These are phyloP conservation scores for Pichia manshurica DNA, from an alignment of 805 yeast genomes.

Conservation along the genomic window DNA sequence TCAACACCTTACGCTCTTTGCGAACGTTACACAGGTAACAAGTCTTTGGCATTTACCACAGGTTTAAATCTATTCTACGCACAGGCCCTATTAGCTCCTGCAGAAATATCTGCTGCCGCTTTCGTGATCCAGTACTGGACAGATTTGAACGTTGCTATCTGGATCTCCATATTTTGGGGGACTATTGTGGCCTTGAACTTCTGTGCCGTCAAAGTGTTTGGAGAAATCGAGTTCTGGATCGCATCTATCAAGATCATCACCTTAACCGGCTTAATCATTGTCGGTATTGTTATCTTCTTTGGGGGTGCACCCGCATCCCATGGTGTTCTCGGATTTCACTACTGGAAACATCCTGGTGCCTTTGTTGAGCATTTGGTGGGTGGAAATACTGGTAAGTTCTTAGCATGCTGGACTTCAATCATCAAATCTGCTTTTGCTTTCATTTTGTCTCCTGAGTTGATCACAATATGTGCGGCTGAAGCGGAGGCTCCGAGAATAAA, in stretches of 20 bases:
- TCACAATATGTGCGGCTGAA: conserved; percentile 54
- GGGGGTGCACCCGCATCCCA: conserved; percentile 55
- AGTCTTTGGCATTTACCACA: conserved; percentile 27
- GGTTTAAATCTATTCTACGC: conserved; percentile 35
- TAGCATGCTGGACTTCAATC: conserved; percentile 57
- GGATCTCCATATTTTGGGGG: conserved; percentile 50
- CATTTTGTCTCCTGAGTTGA: conserved; percentile 58
- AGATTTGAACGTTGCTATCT: conserved; percentile 45
- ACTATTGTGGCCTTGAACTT: conserved; percentile 42
- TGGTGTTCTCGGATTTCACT: conserved; percentile 60
- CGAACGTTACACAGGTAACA: conserved; percentile 28
- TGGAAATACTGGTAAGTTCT: conserved; percentile 57
- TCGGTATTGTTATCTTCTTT: conserved; percentile 50
- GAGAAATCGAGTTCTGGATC: conserved; percentile 59
- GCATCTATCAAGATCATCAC: conserved; percentile 61
- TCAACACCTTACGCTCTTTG: conserved; percentile 25
- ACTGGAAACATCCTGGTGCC: conserved; percentile 45
- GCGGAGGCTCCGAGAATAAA: conserved; percentile 52
- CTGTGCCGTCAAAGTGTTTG: conserved; percentile 36
- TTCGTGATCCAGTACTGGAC: conserved; percentile 58
- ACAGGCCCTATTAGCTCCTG: conserved; percentile 31
- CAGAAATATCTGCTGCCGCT: conserved; percentile 58
- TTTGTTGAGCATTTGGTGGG: conserved; percentile 44
- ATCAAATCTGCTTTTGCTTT: conserved; percentile 65
- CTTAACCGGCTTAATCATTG: conserved; percentile 53